A percentile compares a stretch with the other conserved stretches of the same genome.
phyloP scores from a whole-genome alignment of 495 filamentous ascomycete genomes.

The Neurospora africana region DNA sequence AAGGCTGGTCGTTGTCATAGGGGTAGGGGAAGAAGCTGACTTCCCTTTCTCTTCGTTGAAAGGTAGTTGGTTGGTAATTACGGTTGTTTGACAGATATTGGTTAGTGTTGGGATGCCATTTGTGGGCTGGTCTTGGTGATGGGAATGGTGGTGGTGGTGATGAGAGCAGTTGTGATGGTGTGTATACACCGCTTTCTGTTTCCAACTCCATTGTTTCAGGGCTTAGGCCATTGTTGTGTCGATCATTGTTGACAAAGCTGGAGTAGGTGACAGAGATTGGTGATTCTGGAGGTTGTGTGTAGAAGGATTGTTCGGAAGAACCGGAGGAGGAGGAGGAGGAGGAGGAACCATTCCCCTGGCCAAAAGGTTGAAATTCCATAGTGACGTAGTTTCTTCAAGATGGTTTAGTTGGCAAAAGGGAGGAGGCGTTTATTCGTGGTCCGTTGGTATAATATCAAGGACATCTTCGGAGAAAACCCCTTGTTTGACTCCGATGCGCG shows the following conservation, averaged over 20 bases:
- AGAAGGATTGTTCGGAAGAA: background rate
- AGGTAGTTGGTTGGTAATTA: background rate
- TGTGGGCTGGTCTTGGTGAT: background rate
- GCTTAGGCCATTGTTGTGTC: rapidly evolving
- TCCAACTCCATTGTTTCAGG: background rate
- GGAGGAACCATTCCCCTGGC: background rate
- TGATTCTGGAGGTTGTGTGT: background rate
- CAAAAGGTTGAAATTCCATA: background rate
- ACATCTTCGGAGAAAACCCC: background rate
- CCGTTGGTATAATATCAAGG: background rate
- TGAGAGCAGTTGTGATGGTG: background rate
- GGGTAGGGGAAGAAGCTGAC: background rate
- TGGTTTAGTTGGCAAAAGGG: background rate
- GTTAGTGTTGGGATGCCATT: background rate
- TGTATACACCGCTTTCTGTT: background rate
- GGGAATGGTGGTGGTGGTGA: background rate
- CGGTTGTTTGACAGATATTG: background rate
- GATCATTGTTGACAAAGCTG: background rate
- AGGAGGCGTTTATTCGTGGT: background rate
- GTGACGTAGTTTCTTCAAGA: too few species aligned
- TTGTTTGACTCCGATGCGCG: background rate
- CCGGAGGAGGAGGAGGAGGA: background rate
- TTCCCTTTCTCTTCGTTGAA: background rate
- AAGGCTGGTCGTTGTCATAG: background rate
- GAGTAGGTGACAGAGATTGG: background rate